Percentiles rank a stretch among this genome's conserved stretches.
These are phyloP conservation scores for Xerocomus nothofagi DNA, from an alignment of 1,284 basidiomycete genomes.

Conservation along the genomic window DNA sequence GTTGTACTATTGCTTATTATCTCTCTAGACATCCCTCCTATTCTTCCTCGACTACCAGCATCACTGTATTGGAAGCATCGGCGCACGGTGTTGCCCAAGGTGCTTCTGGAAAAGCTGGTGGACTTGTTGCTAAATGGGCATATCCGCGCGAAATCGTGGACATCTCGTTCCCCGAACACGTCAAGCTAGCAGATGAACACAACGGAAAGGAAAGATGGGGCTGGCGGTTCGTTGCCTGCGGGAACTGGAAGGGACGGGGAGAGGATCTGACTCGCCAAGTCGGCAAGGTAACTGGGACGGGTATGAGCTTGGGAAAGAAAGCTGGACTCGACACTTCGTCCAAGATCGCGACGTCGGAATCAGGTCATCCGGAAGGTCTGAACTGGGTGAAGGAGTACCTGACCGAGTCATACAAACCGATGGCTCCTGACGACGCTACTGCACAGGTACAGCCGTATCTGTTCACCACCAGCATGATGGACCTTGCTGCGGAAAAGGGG, in stretches of 20 bases:
- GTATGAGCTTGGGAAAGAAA: slow-evolving; percentile 56
- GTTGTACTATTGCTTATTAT: slow-evolving; percentile 85
- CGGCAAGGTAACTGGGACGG: slow-evolving; percentile 33
- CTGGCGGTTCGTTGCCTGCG: slow-evolving; percentile 68
- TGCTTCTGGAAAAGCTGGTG: slow-evolving; percentile 89
- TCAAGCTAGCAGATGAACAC: slow-evolving; percentile 73
- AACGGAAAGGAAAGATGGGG: slow-evolving; percentile 79
- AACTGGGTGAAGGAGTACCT: slow-evolving; percentile 61
- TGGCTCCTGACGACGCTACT: slow-evolving; percentile 59
- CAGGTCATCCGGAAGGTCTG: slow-evolving; percentile 58
- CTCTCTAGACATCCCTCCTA: slow-evolving; percentile 59
- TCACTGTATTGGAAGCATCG: slow-evolving; percentile 80
- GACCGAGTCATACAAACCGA: slow-evolving; percentile 58
- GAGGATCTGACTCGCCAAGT: slow-evolving; percentile 31
- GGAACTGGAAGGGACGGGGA: slow-evolving; percentile 65
- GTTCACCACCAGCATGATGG: slow-evolving; percentile 78
- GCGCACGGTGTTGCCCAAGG: slow-evolving; percentile 64
- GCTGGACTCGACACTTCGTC: slow-evolving; percentile 40
- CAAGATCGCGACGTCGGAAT: slow-evolving; percentile 21
- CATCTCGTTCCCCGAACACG: slow-evolving; percentile 80
- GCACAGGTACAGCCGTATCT: slow-evolving; percentile 82
- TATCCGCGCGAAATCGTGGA: slow-evolving; percentile 75
- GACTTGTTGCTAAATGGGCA: slow-evolving; percentile 85
- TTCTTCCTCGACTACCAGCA: slow-evolving; percentile 38
- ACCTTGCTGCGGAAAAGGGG: slow-evolving; percentile 59